Conservation (phyloP, 495 filamentous ascomycete species). For the Penicillium tannophilum region DNA sequence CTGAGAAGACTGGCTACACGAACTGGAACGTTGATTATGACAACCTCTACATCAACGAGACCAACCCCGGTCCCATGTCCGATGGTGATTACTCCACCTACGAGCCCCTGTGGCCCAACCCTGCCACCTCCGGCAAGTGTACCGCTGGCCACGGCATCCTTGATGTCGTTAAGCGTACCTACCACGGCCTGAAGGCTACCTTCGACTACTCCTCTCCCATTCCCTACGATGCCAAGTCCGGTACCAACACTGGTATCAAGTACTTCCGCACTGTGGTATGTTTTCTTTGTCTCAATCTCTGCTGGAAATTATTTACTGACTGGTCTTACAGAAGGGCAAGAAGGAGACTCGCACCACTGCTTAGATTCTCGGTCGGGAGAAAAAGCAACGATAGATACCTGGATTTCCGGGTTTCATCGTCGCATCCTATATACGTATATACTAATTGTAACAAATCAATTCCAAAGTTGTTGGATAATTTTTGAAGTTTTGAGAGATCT, state of each 20-base stretch:
- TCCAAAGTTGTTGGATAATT: neutral
- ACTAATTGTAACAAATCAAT: neutral
- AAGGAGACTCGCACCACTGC: slow-evolving; percentile 20
- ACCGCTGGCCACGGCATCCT: slow-evolving; percentile 51
- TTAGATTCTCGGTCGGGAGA: slow-evolving; percentile 1
- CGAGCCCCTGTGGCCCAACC: slow-evolving; percentile 43
- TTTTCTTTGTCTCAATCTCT: neutral
- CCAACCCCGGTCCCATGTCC: slow-evolving; percentile 52
- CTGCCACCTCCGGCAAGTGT: slow-evolving; percentile 41
- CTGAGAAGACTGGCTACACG: slow-evolving; percentile 57
- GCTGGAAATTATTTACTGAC: neutral
- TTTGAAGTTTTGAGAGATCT: neutral
- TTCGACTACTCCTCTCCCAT: slow-evolving; percentile 50
- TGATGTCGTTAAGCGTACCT: slow-evolving; percentile 45
- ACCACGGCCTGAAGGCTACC: slow-evolving; percentile 31
- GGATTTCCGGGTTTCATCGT: neutral
- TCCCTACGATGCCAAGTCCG: slow-evolving; percentile 38
- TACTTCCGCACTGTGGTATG: slow-evolving; percentile 26
- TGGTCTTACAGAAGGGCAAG: slow-evolving; percentile 10
- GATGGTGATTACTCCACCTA: slow-evolving; percentile 34
- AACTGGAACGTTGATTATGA: slow-evolving; percentile 51
- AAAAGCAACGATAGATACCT: neutral
- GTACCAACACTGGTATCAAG: slow-evolving; percentile 38
- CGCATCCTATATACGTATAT: neutral
- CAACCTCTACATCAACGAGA: slow-evolving; percentile 47